Conservation (phyloP, 305 asterid genomes). For the Fraxinus floribunda region DNA sequence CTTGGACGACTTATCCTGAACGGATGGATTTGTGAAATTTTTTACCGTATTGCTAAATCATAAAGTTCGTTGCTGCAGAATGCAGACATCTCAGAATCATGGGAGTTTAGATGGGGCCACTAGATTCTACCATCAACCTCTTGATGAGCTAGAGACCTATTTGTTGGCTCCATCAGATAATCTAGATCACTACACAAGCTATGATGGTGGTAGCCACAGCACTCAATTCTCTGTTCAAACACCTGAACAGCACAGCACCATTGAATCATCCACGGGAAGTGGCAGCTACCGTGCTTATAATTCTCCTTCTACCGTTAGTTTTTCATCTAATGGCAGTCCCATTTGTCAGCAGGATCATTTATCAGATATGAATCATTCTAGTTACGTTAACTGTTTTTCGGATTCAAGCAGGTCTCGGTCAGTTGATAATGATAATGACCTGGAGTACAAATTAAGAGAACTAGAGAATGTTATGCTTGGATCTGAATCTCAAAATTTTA, state of each 20-base stretch:
- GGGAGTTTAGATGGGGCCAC: slow-evolving; percentile 25
- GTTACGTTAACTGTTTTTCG: slow-evolving; percentile 18
- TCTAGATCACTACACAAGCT: slow-evolving; percentile 23
- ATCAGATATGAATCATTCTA: slow-evolving; percentile 30
- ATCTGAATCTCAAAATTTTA: slow-evolving; percentile 20
- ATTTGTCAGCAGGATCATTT: slow-evolving; percentile 33
- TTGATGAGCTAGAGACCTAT: slow-evolving; percentile 34
- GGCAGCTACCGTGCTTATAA: slow-evolving; percentile 20
- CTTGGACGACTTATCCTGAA: background rate
- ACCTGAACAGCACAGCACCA: background rate
- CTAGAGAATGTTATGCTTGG: slow-evolving; percentile 28
- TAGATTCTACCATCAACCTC: slow-evolving; percentile 19
- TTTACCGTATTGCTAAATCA: background rate
- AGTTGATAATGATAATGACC: slow-evolving; percentile 14
- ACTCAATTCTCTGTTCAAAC: background rate
- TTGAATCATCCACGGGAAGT: slow-evolving; percentile 30
- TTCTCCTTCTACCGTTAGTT: slow-evolving; percentile 33
- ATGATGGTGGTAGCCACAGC: slow-evolving; percentile 18
- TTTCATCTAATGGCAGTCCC: slow-evolving; percentile 34
- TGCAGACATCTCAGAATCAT: slow-evolving; percentile 38
- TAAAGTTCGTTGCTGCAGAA: slow-evolving; percentile 5
- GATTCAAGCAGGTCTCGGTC: background rate
- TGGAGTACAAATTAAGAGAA: slow-evolving; percentile 24
- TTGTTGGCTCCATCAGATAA: slow-evolving; percentile 24
- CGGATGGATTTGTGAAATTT: background rate